A percentile compares a stretch with the other conserved stretches of the same genome.
Evolutionary conservation across 768 basidiomycete genomes (phyloP).

Genomic region (Termitomyces sp.): DNA sequence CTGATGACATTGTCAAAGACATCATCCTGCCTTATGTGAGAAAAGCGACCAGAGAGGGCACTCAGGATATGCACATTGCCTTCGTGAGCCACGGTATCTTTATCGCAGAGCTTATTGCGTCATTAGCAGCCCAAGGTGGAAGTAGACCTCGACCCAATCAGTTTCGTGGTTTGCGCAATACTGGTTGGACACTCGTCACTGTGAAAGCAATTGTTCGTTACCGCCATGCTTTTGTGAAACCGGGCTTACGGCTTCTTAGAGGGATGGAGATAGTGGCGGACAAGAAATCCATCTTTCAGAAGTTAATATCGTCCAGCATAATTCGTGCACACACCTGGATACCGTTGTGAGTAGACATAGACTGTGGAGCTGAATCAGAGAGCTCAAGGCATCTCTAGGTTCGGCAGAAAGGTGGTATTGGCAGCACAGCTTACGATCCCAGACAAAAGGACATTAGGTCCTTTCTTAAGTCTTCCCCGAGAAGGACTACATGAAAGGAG

Average conservation of each 20-base stretch:
- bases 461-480: conserved; percentile 43
- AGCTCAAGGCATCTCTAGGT: conserved; percentile 15
- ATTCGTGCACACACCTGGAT: conserved; percentile 49
- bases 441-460: conserved; percentile 70
- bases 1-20: conserved; percentile 43
- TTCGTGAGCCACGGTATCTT: conserved; percentile 75
- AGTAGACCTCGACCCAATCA: conserved; percentile 18
- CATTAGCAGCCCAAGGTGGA: conserved; percentile 38
- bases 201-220: conserved; percentile 33
- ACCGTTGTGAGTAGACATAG: conserved; percentile 40
- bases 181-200: conserved; percentile 58
- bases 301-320: conserved; percentile 47
- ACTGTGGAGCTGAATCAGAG: background rate
- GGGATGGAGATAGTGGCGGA: conserved; percentile 9
- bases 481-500: background rate
- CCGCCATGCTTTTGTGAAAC: background rate
- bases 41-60: conserved; percentile 30
- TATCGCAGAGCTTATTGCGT: conserved; percentile 53
- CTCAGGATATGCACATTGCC: conserved; percentile 44
- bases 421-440: conserved; percentile 64
- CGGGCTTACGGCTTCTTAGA: conserved; percentile 16
- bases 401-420: conserved; percentile 75
- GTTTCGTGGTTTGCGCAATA: conserved; percentile 56
- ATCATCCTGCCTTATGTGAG: conserved; percentile 53
- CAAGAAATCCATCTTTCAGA: conserved; percentile 23